A percentile compares a stretch with the other conserved stretches of the same genome.
Evolutionary conservation across 2,329 filamentous ascomycete genomes (phyloP).

Genomic region (Xylariaceae sp.): DNA sequence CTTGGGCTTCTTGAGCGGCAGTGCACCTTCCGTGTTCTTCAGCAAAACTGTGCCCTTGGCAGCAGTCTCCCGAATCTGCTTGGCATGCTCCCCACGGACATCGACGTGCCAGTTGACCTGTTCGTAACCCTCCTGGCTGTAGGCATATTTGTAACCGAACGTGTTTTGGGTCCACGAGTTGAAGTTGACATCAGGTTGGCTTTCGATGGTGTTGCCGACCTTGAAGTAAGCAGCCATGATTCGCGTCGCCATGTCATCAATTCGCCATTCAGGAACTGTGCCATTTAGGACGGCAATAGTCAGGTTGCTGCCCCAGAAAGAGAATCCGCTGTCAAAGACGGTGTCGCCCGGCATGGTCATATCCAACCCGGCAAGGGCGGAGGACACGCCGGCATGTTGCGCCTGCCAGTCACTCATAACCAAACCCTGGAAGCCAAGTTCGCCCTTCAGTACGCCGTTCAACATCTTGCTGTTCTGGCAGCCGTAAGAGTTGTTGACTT

Average conservation of each 20-base stretch:
- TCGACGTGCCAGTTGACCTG: constrained; percentile 80
- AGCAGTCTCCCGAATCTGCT: constrained; percentile 71
- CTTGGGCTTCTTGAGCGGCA: constrained; percentile 77
- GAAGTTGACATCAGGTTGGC: constrained; percentile 67
- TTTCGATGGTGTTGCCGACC: constrained; percentile 52
- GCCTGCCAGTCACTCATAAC: constrained; percentile 80
- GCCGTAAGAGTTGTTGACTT: constrained; percentile 74
- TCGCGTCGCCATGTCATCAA: constrained; percentile 90
- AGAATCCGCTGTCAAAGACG: constrained; percentile 57
- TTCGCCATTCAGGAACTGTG: constrained; percentile 78
- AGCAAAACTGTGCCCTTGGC: constrained; percentile 82
- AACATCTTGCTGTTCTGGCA: constrained; percentile 77
- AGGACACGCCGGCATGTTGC: constrained; percentile 66
- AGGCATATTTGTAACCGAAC: constrained; percentile 65
- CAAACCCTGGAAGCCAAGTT: constrained; percentile 79
- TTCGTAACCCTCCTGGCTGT: constrained; percentile 58
- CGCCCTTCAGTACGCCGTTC: constrained; percentile 74
- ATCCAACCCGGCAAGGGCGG: constrained; percentile 71
- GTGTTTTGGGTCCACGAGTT: constrained; percentile 82
- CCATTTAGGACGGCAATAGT: constrained; percentile 87
- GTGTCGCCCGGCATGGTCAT: constrained; percentile 76
- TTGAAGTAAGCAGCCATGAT: constrained; percentile 73
- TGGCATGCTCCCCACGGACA: constrained; percentile 72
- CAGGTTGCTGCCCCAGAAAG: constrained; percentile 83
- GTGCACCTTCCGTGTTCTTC: constrained; percentile 69